Base-by-base conservation (phyloP, 805 yeast species). In the Blastobotrys mokoenaii region DNA sequence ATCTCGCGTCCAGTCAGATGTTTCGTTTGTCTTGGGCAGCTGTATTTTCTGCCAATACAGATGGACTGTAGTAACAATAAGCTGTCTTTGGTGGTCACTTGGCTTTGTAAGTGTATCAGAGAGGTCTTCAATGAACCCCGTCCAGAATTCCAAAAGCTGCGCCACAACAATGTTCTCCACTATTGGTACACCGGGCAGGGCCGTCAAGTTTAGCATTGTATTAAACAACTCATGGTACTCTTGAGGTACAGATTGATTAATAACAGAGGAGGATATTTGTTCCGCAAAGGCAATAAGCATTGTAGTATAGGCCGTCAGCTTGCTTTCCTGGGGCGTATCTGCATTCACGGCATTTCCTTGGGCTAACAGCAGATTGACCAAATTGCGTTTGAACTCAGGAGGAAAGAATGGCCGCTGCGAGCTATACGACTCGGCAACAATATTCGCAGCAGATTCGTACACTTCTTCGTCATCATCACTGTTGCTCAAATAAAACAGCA, bases 11-110 rank as follows among this genome's bases (percentile, higher is more conserved):
- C 67, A 65, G 12, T 44, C 16, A 3, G 12, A 17, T 7, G 25
- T 20, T 12, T 35, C 50, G 12, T 22, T 47, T 31, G 12, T 16
- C 14, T 22, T 20, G 2, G 56, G 56, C 3, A 75, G 57, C 40
- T 76, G 81, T 2, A 79, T 69, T 53, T 87, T 86, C 2, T 70
- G 66, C 81, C 93, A 82, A 61, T 85, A 87, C 1, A 79, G 71
- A 48, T 71, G 69, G 29, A 64, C 66, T 47, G 83, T 20, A 22
- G 43, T 42, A n/a, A 32, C 17, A 39, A 74, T 20, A 15, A 29
- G 22, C 16, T 20, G 30, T 4, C 31, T 18, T 3, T 37, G 40
- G 22, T 18, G 40, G 3, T 22, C 31, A 6, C 16, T 34, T 11
- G 38, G 37, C 29, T 29, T 43, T 14, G 31, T 32, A 7, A 14